Conservation (phyloP, 2,329 filamentous ascomycete species). For the Emergomyces orientalis region DNA sequence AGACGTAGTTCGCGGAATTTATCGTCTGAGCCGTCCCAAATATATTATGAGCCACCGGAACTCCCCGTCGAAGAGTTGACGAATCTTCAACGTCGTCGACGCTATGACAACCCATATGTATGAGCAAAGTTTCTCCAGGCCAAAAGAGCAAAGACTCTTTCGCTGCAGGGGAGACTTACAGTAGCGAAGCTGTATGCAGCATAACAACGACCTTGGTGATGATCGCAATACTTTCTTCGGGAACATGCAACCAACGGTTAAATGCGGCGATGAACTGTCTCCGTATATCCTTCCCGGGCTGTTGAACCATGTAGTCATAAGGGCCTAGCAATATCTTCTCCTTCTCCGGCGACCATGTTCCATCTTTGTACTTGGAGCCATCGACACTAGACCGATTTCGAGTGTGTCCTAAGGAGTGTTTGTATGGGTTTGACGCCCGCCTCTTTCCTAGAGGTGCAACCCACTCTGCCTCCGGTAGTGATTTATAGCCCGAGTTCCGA, state of each 20-base stretch:
- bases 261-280: conserved; percentile 31
- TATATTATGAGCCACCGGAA: conserved; percentile 36
- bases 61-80: conserved; percentile 34
- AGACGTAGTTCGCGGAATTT: conserved; percentile 39
- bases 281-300: conserved; percentile 52
- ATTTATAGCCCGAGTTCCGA: conserved; percentile 28
- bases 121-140: not conserved
- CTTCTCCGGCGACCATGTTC: conserved; percentile 59
- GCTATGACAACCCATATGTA: conserved; percentile 10
- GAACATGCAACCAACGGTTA: conserved; percentile 31
- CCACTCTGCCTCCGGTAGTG: conserved; percentile 56
- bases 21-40: conserved; percentile 39
- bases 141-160: not conserved
- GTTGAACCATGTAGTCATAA: conserved; percentile 68
- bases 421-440: conserved; percentile 21
- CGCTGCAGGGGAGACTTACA: conserved; percentile 22
- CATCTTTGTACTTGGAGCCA: conserved; percentile 31
- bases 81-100: conserved; percentile 41
- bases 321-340: conserved; percentile 69
- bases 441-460: conserved; percentile 36
- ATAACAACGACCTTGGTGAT: conserved; percentile 29
- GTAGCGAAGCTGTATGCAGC: conserved; percentile 34
- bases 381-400: conserved; percentile 32
- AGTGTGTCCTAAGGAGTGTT: conserved; percentile 17
- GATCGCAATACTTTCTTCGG: conserved; percentile 23